Percentiles rank a stretch among this genome's conserved stretches.
Conservation (phyloP, 306 rosid genomes). For the Prosopis cineraria region DNA sequence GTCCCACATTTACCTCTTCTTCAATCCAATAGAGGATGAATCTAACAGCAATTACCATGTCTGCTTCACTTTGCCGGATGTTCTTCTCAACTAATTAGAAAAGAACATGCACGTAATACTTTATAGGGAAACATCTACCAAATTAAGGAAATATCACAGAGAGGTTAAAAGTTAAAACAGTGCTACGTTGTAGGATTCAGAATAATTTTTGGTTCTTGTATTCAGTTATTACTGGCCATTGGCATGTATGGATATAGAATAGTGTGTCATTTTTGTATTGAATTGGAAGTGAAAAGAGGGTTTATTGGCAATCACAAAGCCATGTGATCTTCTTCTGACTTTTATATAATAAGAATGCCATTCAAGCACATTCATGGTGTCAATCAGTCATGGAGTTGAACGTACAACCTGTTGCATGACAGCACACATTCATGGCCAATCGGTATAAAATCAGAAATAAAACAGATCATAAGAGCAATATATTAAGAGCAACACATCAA, state of each 20-base stretch:
- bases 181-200: neutral
- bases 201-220: neutral
- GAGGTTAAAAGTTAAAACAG: neutral
- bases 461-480: neutral
- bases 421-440: too few species aligned
- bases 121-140: neutral
- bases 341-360: neutral
- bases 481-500: neutral
- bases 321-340: neutral
- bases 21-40: constrained; percentile 51
- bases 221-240: neutral
- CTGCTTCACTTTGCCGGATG: constrained; percentile 33
- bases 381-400: neutral
- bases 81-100: constrained; percentile 3
- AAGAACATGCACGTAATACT: neutral
- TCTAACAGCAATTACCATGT: constrained; percentile 11
- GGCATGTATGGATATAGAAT: neutral
- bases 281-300: neutral
- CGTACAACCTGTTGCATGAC: neutral
- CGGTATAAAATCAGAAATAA: neutral
- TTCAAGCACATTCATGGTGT: neutral
- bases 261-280: neutral
- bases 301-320: neutral
- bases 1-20: constrained; percentile 58
- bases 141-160: neutral